Conservation (phyloP, 805 yeast species). For the Saccharomycopsis oosterbeekiorum region DNA sequence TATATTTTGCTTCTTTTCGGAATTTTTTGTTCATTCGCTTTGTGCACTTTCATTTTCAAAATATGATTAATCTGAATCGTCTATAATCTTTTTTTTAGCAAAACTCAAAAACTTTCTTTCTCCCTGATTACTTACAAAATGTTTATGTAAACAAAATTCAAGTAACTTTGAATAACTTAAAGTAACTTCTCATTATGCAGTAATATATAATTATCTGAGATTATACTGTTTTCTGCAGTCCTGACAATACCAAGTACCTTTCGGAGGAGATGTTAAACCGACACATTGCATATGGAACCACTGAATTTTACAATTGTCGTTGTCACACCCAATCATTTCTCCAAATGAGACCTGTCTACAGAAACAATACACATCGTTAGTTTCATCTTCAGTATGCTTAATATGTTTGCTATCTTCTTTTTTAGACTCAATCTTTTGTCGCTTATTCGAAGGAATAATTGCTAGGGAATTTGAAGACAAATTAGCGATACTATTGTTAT, state of each 20-base stretch:
- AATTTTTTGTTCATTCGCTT: too few species aligned
- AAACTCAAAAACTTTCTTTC: too few species aligned
- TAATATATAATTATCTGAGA: neutral
- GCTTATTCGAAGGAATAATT: neutral
- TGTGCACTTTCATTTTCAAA: neutral
- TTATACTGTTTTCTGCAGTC: constrained; percentile 57
- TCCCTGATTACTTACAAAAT: too few species aligned
- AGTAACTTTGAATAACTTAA: too few species aligned
- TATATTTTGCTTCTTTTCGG: too few species aligned
- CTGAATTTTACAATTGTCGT: constrained; percentile 54
- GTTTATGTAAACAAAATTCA: too few species aligned
- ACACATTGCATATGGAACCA: constrained; percentile 79
- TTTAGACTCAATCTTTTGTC: neutral
- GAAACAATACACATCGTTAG: constrained; percentile 43
- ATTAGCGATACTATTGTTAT: neutral
- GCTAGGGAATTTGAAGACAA: too few species aligned
- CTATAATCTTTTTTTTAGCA: too few species aligned
- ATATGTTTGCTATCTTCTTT: neutral
- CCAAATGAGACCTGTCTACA: constrained; percentile 97
- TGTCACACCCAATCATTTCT: constrained; percentile 99
- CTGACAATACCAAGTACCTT: constrained; percentile 92
- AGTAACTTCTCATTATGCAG: too few species aligned
- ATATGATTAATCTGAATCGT: too few species aligned
- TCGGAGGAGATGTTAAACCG: constrained; percentile 78
- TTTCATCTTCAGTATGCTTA: constrained; percentile 14